Evolutionary conservation across 495 filamentous ascomycete genomes (phyloP), one percentile per base, ranked within the genome.

Genomic region (Penicillium odoratum): DNA sequence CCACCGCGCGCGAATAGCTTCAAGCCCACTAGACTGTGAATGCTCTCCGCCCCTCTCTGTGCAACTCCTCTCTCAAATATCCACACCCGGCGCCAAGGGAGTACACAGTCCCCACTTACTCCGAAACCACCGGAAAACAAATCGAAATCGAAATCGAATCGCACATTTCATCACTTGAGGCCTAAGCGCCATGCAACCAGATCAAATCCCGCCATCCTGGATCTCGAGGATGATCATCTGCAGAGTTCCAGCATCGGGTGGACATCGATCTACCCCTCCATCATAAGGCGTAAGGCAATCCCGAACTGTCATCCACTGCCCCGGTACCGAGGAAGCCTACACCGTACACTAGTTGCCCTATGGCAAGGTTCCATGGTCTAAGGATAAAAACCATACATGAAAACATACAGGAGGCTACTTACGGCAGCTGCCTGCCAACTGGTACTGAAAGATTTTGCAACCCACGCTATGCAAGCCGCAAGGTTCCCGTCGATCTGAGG

Each of bases 141-240:
- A 21, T 21, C 21, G 21, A 21, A 21, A 21, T 21, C 21, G 21
- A 21, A 21, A 21, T 21, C 21, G 21, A 21, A 21, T 21, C 21
- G 21, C 21, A 21, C 21, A 21, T 21, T 21, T 21, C 21, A 21
- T 21, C 21, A 21, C 46, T 29, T 16, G 46, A 31, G 56, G 53
- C 47, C 53, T 45, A 60, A 53, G 51, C 57, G 51, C 31, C 16
- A 30, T 38, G 26, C 51, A 49, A 30, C 55, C n/a, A 25, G 45
- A 56, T 55, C 56, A 7, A 40, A 51, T 51, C 63, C 65, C 43
- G 52, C 50, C 44, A 34, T 48, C 61, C 56, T 59, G 63, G 63
- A 61, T 44, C 26, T 42, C 50, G 18, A 45, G 29, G 61, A 34
- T 25, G 56, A 59, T 63, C 61, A 59, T 56, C 42, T 61, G 58